These are phyloP conservation scores for Russula olivacea DNA, from an alignment of 768 basidiomycete species.

Conservation along the genomic window DNA sequence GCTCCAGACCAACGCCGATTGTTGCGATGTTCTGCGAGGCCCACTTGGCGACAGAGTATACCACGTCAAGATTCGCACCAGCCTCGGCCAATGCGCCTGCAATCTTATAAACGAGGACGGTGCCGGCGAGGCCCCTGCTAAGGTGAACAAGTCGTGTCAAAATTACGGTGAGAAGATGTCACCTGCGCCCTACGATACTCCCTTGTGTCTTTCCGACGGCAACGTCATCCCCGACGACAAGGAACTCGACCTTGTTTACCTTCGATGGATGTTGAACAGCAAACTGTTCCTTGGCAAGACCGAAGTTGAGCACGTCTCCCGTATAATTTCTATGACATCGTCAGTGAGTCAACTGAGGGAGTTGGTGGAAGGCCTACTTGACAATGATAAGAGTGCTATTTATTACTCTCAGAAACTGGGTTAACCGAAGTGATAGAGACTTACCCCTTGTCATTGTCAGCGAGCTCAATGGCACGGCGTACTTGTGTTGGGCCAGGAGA, in stretches of 20 bases:
- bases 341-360: background rate
- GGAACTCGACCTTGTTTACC: conserved; percentile 61
- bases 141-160: background rate
- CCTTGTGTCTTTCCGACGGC: conserved; percentile 79
- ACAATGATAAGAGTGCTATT: conserved; percentile 74
- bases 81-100: conserved; percentile 73
- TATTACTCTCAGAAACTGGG: background rate
- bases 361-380: conserved; percentile 43
- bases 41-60: conserved; percentile 60
- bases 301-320: conserved; percentile 88
- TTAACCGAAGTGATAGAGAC: conserved; percentile 20
- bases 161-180: background rate
- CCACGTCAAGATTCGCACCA: conserved; percentile 63
- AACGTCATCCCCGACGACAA: conserved; percentile 88
- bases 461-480: conserved; percentile 68
- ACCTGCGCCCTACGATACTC: conserved; percentile 79
- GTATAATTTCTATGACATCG: conserved; percentile 68
- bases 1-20: conserved; percentile 82
- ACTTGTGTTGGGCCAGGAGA: conserved; percentile 87
- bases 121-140: conserved; percentile 74
- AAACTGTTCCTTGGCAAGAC: conserved; percentile 81
- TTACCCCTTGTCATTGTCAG: conserved; percentile 67
- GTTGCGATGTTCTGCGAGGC: conserved; percentile 65
- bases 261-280: conserved; percentile 64
- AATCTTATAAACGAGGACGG: conserved; percentile 83